These are phyloP conservation scores for Cystobasidium ongulense DNA, from an alignment of 768 basidiomycete genomes.

Conservation along the genomic window DNA sequence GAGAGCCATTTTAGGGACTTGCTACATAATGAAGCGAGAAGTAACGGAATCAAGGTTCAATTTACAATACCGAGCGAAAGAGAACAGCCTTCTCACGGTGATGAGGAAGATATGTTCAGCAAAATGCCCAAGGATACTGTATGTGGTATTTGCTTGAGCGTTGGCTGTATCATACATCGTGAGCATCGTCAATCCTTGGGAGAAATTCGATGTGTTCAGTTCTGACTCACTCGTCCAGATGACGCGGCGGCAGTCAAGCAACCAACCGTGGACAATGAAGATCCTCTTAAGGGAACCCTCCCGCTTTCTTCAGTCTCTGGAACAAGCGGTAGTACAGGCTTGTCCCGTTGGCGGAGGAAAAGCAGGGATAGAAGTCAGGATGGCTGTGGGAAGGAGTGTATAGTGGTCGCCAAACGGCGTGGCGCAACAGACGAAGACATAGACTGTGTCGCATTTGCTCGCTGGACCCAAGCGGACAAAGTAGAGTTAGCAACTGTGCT, in stretches of 20 bases:
- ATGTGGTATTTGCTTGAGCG: conserved; percentile 21
- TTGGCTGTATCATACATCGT: conserved; percentile 26
- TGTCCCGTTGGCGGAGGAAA: background rate
- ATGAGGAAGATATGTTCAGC: conserved; percentile 5
- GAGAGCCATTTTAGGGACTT: conserved; percentile 16
- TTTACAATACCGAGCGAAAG: conserved; percentile 22
- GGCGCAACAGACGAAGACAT: background rate
- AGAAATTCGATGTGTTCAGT: too few species aligned
- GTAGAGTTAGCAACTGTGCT: background rate
- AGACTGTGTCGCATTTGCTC: background rate
- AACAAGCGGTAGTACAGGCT: conserved; percentile 5
- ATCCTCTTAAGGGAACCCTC: background rate
- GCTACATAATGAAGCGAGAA: background rate
- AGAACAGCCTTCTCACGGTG: background rate
- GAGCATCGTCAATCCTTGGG: background rate
- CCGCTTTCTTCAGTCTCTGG: background rate
- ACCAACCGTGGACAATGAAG: background rate
- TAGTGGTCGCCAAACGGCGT: background rate
- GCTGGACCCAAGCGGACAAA: background rate
- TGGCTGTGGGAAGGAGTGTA: conserved; percentile 2
- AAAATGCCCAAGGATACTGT: background rate
- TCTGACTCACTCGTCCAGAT: background rate
- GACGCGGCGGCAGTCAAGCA: conserved; percentile 5
- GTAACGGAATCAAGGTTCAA: background rate
- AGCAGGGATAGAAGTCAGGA: background rate